These are phyloP conservation scores for Cladosporium halotolerans DNA, from an alignment of 2,329 filamentous ascomycete genomes.

Conservation along the genomic window DNA sequence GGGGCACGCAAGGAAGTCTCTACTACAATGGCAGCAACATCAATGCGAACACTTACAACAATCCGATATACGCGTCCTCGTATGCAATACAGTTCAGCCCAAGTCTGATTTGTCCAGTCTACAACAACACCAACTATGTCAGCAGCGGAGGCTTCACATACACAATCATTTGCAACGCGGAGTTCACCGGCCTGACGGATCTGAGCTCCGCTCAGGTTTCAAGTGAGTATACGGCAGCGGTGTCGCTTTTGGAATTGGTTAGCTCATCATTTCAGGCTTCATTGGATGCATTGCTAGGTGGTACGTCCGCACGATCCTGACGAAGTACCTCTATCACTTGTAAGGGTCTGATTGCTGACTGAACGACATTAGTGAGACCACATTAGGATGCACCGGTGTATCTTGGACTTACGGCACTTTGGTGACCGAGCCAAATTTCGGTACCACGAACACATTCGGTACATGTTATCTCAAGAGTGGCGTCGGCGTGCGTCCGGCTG, in stretches of 20 bases:
- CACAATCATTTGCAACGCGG: background rate
- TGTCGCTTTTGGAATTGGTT: background rate
- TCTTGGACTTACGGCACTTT: background rate
- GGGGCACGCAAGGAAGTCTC: background rate
- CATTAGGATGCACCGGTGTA: background rate
- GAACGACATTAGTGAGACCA: background rate
- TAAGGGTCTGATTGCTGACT: background rate
- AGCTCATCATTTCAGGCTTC: background rate
- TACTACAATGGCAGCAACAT: background rate
- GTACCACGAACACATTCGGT: background rate
- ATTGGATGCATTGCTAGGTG: background rate
- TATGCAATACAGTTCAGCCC: conserved; percentile 9
- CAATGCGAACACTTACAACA: background rate
- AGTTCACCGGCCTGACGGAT: background rate
- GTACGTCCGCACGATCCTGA: background rate
- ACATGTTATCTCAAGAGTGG: background rate
- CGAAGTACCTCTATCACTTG: background rate
- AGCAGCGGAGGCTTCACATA: background rate
- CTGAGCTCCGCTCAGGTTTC: background rate
- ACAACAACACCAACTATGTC: background rate
- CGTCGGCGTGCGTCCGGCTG: background rate
- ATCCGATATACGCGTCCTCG: conserved; percentile 1
- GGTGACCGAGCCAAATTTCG: background rate
- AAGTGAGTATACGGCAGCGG: background rate
- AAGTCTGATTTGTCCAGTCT: background rate